Percentiles rank a stretch among this genome's conserved stretches.
Evolutionary conservation across 164 flowering plant genomes (phyloP).

Genomic region (Tinospora cordifolia): DNA sequence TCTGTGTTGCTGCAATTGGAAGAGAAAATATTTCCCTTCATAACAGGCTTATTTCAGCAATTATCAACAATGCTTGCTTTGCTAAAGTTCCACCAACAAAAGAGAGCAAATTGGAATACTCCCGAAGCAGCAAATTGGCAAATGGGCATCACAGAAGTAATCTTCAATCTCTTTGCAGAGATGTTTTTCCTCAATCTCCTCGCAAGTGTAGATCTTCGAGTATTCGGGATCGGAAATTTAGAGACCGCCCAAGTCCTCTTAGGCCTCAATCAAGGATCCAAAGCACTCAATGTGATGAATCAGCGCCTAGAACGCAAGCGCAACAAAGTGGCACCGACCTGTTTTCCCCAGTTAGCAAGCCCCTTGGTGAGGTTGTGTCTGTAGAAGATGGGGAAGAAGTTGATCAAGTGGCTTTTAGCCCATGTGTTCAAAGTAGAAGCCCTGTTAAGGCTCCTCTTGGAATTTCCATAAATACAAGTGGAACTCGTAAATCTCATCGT

Average conservation of each 20-base stretch:
- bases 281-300: slow-evolving; percentile 30
- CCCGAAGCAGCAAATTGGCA: no score
- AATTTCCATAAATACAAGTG: slow-evolving; percentile 36
- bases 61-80: slow-evolving; percentile 55
- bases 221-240: slow-evolving; percentile 37
- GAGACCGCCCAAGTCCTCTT: slow-evolving; percentile 55
- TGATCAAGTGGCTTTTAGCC: slow-evolving; percentile 66
- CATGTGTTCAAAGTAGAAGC: slow-evolving; percentile 67
- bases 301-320: slow-evolving; percentile 34
- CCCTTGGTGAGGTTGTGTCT: slow-evolving; percentile 56
- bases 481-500: slow-evolving; percentile 34
- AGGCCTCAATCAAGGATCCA: slow-evolving; percentile 43
- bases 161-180: slow-evolving; percentile 39
- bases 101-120: slow-evolving; percentile 25
- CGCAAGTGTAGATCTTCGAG: slow-evolving; percentile 47
- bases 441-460: slow-evolving; percentile 84
- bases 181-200: slow-evolving; percentile 47
- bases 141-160: slow-evolving; percentile 35
- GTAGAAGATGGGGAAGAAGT: slow-evolving; percentile 95
- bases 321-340: slow-evolving; percentile 60
- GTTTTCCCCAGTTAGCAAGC: slow-evolving; percentile 63
- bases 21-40: slow-evolving; percentile 66
- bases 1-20: slow-evolving; percentile 50
- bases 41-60: slow-evolving; percentile 48
- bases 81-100: slow-evolving; percentile 48